Evolutionary conservation across 2,329 filamentous ascomycete species (phyloP), one percentile per base, ranked within the genome.

Genomic region (Didymella lethalis): DNA sequence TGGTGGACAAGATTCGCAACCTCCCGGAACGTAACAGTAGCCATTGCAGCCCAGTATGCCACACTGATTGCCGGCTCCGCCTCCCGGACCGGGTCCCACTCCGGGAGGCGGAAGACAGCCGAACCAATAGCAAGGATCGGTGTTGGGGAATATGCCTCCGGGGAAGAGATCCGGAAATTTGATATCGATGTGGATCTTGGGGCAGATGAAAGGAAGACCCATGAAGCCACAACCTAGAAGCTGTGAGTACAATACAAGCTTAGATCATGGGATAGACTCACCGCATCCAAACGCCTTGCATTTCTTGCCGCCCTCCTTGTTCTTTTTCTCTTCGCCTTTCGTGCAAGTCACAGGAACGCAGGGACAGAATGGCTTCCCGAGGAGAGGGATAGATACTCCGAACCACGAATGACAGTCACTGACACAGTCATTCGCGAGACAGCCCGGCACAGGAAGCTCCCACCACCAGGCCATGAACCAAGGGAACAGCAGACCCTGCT

Each of bases 131-230:
- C 55, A 58, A 20, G 55, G 49, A 2, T 58, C 10, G 1, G 23
- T 67, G 2, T 68, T 69, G 18, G 70, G 69, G 20, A 72, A 6
- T 36, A 69, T 65, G 25, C 61, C 54, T 34, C 10, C 4, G 47
- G 53, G 11, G 44, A 54, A 11, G 53, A 18, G 3, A 36, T 16
- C 0, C 31, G 1, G 23, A 23, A 23, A 23, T 23, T 23, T 5
- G 38, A 49, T n/a, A 5, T 56, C 40, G 38, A 66, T 66, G 10
- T 64, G 23, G 23, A 23, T 23, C 23, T 23, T 23, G 23, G 23
- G 65, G 20, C 64, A 65, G 6, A 67, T 67, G 31, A 59, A 62
- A 3, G 51, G 46, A n/a, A 72, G 60, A 12, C 69, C 69, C 64
- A 67, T 61, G 59, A 62, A 70, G 14, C 69, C 68, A 25, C 68